Evolutionary conservation across 148 eudicot species (phyloP), one percentile per base, ranked within the genome.

Genomic region (Cornus florida): DNA sequence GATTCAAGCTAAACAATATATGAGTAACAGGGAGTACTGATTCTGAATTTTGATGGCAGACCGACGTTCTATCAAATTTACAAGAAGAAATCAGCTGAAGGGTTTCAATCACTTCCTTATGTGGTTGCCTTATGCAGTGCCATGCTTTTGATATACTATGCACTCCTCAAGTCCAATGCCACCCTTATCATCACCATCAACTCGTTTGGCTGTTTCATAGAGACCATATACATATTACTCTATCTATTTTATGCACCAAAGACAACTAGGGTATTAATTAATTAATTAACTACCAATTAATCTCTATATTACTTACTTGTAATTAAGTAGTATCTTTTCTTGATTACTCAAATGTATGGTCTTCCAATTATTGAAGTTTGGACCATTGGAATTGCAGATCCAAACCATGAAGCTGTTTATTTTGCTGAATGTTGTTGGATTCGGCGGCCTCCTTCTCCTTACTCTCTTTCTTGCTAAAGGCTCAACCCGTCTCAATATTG

Each of bases 81-180:
- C 87, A 88, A 91, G 88, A 92, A 90, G 82, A 94, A 94, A 90
- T 87, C 98, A 56, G 89, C 92, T 0, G 93, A 91, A 83, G 98
- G 92, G 20, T 94, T 89, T 64, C 95, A 94, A 72, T 92, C 97
- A 14, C 12, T 94, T 6, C 98, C 98, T 0, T 94, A 92, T 39
- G 84, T 92, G 24, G 86, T 91, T 4, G 97, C 88, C 10, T 75
- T 91, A 13, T 94, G 92, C 74, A 94, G 98, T 84, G 89, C 95
- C 33, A 90, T 94, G 97, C 79, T 94, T 13, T 88, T 90, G 92
- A 88, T 94, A 53, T 94, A 89, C 79, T 94, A 94, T 53, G 97
- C 97, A 7, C 75, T 86, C 80, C 87, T 94, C 41, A 94, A 91
- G 78, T 59, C 89, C 81, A 85, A 90, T 74, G 48, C 87, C 32